Evolutionary conservation across 768 basidiomycete genomes (phyloP).

Genomic region (Antrodiella citrinella): DNA sequence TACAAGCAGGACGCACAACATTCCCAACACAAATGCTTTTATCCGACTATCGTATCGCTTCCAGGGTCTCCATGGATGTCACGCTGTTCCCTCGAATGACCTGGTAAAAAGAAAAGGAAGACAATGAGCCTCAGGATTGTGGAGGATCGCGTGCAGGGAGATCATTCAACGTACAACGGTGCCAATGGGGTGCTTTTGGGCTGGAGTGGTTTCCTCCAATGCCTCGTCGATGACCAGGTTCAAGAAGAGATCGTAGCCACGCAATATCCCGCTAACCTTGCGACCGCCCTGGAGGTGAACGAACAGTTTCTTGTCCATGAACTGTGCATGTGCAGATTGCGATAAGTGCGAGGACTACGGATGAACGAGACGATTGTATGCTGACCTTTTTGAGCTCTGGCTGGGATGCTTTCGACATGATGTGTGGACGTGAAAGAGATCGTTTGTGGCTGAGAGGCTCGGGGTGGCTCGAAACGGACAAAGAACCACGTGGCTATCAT

Average conservation of each 20-base stretch:
- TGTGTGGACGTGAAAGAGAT: too few relatives aligned
- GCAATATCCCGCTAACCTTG: constrained; percentile 89
- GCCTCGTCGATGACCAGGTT: constrained; percentile 98
- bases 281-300: constrained; percentile 91
- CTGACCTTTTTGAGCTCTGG: constrained; percentile 98
- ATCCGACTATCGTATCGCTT: constrained; percentile 38
- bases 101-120: constrained; percentile 33
- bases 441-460: too few relatives aligned
- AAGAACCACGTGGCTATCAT: not conserved
- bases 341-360: not conserved
- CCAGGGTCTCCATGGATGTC: constrained; percentile 87
- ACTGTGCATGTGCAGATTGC: constrained; percentile 39
- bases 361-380: constrained; percentile 2
- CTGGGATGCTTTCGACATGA: constrained; percentile 88
- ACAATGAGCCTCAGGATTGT: constrained; percentile 3
- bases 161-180: constrained; percentile 63
- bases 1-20: constrained; percentile 10
- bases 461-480: too few relatives aligned
- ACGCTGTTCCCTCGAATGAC: constrained; percentile 97
- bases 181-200: constrained; percentile 85
- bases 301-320: constrained; percentile 98
- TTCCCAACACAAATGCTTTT: constrained; percentile 7
- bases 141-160: not conserved
- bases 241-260: constrained; percentile 98
- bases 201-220: constrained; percentile 82